Evolutionary conservation across 345 rosid genomes (phyloP).

Genomic region (Moringa oleifera): DNA sequence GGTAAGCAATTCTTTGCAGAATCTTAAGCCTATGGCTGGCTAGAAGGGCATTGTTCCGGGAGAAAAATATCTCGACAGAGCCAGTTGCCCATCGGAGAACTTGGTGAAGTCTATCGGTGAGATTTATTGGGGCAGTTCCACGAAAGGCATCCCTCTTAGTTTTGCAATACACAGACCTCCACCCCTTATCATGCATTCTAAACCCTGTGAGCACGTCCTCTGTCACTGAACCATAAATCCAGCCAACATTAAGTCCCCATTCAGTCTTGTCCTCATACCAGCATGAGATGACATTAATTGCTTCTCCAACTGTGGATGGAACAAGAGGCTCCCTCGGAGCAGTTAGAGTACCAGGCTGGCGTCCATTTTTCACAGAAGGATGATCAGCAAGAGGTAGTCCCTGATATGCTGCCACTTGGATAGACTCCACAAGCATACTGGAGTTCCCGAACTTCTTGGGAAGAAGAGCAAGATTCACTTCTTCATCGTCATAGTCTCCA

Average conservation of each 20-base stretch:
- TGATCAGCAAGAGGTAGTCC: conserved; percentile 61
- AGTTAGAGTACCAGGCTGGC: conserved; percentile 67
- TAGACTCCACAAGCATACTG: conserved; percentile 43
- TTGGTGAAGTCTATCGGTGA: conserved; percentile 80
- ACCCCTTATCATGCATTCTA: conserved; percentile 80
- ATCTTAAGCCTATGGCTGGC: conserved; percentile 53
- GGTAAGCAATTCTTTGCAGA: conserved; percentile 75
- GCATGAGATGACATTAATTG: conserved; percentile 72
- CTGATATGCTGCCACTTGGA: conserved; percentile 53
- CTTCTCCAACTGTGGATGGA: conserved; percentile 49
- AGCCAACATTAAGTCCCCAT: conserved; percentile 71
- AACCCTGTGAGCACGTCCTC: conserved; percentile 85
- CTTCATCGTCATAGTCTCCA: conserved; percentile 36
- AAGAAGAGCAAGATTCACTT: conserved; percentile 32
- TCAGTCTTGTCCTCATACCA: conserved; percentile 89
- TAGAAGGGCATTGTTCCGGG: conserved; percentile 65
- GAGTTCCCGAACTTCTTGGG: conserved; percentile 82
- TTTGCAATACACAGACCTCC: conserved; percentile 74
- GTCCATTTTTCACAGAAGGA: conserved; percentile 41
- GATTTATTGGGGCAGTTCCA: conserved; percentile 67
- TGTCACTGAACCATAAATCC: conserved; percentile 85
- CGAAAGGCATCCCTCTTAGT: conserved; percentile 76
- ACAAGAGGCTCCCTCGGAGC: conserved; percentile 44
- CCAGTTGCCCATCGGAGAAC: conserved; percentile 90
- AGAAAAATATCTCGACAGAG: conserved; percentile 85